Percentiles rank a stretch among this genome's conserved stretches.
Evolutionary conservation across 1,139 yeast genomes (phyloP).

Genomic region (Taphrina flavorubra): DNA sequence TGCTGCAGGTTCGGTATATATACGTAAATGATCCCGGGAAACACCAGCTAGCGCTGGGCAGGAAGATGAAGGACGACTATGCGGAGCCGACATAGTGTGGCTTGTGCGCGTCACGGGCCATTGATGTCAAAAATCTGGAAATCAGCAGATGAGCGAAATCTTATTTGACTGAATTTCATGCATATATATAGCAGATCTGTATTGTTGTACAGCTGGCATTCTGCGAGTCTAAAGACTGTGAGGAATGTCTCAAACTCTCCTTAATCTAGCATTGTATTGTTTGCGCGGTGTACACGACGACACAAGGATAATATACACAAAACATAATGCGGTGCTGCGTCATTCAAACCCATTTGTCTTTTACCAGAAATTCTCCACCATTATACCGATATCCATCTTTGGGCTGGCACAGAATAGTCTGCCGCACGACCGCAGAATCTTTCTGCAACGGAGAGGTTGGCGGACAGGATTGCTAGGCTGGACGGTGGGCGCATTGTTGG

Average conservation of each 20-base stretch:
- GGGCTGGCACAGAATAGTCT: neutral
- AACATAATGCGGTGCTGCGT: constrained; percentile 20
- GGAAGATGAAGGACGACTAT: too few species aligned
- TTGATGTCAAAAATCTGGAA: constrained; percentile 6
- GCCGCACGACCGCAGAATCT: constrained; percentile 30
- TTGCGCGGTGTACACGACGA: constrained; percentile 37
- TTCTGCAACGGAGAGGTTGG: constrained; percentile 34
- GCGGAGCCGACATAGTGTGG: constrained; percentile 12
- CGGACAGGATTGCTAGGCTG: constrained; percentile 36
- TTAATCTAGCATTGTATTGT: constrained; percentile 26
- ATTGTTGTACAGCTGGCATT: too few species aligned
- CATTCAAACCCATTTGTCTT: constrained; percentile 34
- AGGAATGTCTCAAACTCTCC: constrained; percentile 17
- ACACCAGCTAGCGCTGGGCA: too few species aligned
- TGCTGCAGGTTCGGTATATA: too few species aligned
- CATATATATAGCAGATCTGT: too few species aligned
- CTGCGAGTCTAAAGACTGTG: too few species aligned
- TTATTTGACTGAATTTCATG: too few species aligned
- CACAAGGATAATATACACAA: constrained; percentile 20
- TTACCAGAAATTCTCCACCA: constrained; percentile 33
- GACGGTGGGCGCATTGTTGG: constrained; percentile 36
- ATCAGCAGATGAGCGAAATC: neutral
- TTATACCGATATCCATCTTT: constrained; percentile 19
- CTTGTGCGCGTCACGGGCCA: constrained; percentile 8
- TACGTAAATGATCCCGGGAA: too few species aligned